Conservation (phyloP, 352 stramenopile genomes). For the Elongisporangium undulatum region DNA sequence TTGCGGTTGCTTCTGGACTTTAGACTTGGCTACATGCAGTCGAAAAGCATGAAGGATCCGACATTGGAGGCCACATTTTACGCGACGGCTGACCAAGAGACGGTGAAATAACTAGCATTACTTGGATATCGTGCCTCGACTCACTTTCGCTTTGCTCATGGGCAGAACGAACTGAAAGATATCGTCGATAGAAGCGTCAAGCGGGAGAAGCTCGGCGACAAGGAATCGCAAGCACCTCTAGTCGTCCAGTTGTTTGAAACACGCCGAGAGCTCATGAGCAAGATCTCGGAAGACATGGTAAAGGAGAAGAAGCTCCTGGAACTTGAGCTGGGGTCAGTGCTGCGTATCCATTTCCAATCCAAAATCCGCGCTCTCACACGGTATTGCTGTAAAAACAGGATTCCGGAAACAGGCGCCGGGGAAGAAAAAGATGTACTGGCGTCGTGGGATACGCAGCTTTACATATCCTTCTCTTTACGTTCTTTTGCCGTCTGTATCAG, state of each 20-base stretch:
- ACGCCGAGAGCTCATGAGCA: constrained; percentile 59
- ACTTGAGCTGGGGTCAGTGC: constrained; percentile 38
- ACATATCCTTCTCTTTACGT: constrained; percentile 36
- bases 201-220: constrained; percentile 53
- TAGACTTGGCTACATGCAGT: constrained; percentile 33
- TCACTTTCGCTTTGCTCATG: neutral
- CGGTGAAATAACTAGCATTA: constrained; percentile 9
- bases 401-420: constrained; percentile 10
- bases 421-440: constrained; percentile 56
- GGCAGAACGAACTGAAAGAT: constrained; percentile 41
- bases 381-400: constrained; percentile 11
- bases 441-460: constrained; percentile 68
- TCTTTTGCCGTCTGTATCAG: constrained; percentile 1
- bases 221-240: constrained; percentile 28
- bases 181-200: constrained; percentile 61
- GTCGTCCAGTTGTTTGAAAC: constrained; percentile 62
- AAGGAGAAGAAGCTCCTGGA: constrained; percentile 63
- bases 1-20: constrained; percentile 59
- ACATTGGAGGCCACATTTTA: constrained; percentile 6
- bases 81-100: constrained; percentile 24
- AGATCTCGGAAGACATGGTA: constrained; percentile 68
- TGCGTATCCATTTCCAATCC: constrained; percentile 1
- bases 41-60: constrained; percentile 15
- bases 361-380: neutral
- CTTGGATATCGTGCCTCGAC: neutral